A percentile compares a stretch with the other conserved stretches of the same genome.
phyloP scores from a whole-genome alignment of 495 filamentous ascomycete genomes.

The Clohesyomyces aquaticus region DNA sequence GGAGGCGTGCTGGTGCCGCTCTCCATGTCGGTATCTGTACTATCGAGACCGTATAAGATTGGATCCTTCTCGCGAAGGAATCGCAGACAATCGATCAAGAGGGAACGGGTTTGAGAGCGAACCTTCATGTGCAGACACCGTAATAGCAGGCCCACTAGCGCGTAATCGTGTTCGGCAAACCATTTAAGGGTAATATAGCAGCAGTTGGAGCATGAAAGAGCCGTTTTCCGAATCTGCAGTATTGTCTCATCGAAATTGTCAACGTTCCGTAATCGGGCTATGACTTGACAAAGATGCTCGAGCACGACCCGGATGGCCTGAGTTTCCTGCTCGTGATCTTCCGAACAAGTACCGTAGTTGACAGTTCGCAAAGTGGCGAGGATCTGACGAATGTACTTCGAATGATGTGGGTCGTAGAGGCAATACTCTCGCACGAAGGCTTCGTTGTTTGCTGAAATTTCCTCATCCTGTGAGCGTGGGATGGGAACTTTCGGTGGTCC shows the following conservation, averaged over 20 bases:
- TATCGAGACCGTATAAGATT: slow-evolving; percentile 27
- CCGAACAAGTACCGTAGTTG: slow-evolving; percentile 52
- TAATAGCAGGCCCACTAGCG: slow-evolving; percentile 69
- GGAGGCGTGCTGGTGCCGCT: slow-evolving; percentile 1
- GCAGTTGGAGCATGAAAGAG: slow-evolving; percentile 60
- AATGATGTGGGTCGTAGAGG: slow-evolving; percentile 75
- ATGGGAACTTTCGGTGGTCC: slow-evolving; percentile 62
- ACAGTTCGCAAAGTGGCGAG: slow-evolving; percentile 55
- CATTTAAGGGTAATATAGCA: slow-evolving; percentile 66
- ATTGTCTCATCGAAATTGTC: slow-evolving; percentile 64
- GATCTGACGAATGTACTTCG: slow-evolving; percentile 65
- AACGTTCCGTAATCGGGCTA: slow-evolving; percentile 72
- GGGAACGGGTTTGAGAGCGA: slow-evolving; percentile 55
- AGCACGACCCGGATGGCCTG: slow-evolving; percentile 68
- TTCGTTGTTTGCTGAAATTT: slow-evolving; percentile 74
- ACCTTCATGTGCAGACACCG: slow-evolving; percentile 64
- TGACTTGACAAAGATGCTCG: slow-evolving; percentile 75
- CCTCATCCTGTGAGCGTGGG: slow-evolving; percentile 57
- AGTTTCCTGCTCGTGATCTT: slow-evolving; percentile 60
- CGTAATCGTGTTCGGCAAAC: slow-evolving; percentile 57
- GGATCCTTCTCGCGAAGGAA: slow-evolving; percentile 38
- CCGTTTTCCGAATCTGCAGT: slow-evolving; percentile 56
- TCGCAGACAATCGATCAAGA: slow-evolving; percentile 30
- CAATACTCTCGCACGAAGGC: slow-evolving; percentile 75
- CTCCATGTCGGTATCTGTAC: slow-evolving; percentile 31